A percentile compares a stretch with the other conserved stretches of the same genome.
These are phyloP conservation scores for Pythium dissotocum DNA, from an alignment of 352 stramenopile species.

Conservation along the genomic window DNA sequence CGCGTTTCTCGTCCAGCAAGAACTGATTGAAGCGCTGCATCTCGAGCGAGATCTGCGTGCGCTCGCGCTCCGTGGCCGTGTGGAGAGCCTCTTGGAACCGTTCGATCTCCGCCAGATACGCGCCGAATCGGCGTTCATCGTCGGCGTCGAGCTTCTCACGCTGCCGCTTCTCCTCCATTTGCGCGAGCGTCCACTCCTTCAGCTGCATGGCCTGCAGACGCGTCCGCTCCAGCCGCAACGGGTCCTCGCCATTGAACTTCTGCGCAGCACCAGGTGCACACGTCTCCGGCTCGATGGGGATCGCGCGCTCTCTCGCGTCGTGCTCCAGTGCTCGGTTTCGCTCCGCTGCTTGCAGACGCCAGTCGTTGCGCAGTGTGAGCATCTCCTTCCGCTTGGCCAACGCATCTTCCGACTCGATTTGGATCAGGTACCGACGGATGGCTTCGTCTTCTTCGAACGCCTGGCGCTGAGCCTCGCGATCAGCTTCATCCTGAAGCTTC, in stretches of 20 bases:
- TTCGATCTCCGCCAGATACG: constrained; percentile 58
- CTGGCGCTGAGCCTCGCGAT: constrained; percentile 43
- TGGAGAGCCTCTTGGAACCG: constrained; percentile 58
- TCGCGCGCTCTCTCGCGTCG: constrained; percentile 33
- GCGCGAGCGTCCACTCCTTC: constrained; percentile 66
- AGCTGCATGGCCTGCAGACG: constrained; percentile 67
- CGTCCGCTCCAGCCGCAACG: constrained; percentile 48
- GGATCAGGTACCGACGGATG: constrained; percentile 77
- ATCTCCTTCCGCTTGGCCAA: constrained; percentile 60
- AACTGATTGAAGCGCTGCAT: constrained; percentile 61
- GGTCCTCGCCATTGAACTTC: constrained; percentile 73
- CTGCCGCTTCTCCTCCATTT: constrained; percentile 50
- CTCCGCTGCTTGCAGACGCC: constrained; percentile 45
- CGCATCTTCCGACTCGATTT: constrained; percentile 73
- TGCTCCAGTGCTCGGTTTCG: constrained; percentile 30
- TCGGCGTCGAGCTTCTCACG: constrained; percentile 43
- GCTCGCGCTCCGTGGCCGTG: constrained; percentile 50
- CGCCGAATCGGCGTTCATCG: constrained; percentile 40
- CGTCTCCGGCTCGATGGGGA: constrained; percentile 54
- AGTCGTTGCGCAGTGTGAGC: constrained; percentile 69
- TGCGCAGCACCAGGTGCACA: constrained; percentile 60
- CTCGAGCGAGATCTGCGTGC: constrained; percentile 44
- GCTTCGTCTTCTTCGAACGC: constrained; percentile 57
- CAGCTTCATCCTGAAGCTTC: constrained; percentile 43
- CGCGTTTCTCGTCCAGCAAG: constrained; percentile 44